Percentiles rank a stretch among this genome's conserved stretches.
These are phyloP conservation scores for Microglena sp. DNA, from an alignment of 139 green algal species.

Conservation along the genomic window DNA sequence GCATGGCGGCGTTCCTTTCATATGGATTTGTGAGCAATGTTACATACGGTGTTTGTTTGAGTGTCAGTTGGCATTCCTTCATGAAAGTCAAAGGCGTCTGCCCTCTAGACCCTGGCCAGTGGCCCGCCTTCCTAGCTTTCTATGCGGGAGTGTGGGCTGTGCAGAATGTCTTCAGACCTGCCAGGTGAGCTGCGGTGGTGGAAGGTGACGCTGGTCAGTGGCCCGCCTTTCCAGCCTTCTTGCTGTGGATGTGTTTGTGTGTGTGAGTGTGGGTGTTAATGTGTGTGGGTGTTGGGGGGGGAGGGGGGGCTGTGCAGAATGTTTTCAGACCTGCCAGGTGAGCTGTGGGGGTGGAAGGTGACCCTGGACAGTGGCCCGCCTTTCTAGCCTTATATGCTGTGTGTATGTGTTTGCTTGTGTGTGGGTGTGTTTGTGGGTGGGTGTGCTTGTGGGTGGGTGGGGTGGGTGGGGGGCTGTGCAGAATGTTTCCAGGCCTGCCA, in stretches of 20 bases:
- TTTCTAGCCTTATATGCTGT: conserved; percentile 11
- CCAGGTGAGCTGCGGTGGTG: conserved; percentile 2
- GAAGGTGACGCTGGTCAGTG: conserved; percentile 1
- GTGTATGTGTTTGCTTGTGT: no score
- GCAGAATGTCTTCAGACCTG: conserved; percentile 2
- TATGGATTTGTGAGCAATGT: conserved; percentile 8
- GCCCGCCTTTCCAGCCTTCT: conserved; percentile 8
- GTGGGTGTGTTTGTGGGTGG: no score
- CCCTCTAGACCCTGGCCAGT: background rate
- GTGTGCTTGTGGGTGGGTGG: no score
- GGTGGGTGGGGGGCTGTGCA: background rate
- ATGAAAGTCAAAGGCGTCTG: conserved; percentile 2
- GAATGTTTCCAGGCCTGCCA: background rate
- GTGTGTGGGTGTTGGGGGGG: no score
- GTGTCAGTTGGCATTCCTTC: background rate
- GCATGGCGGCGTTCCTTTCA: conserved; percentile 3
- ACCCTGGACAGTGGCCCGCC: conserved; percentile 1
- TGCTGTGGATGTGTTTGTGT: no score
- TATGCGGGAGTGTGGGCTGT: conserved; percentile 4
- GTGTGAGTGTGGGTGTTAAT: no score
- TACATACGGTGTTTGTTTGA: background rate
- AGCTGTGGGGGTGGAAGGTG: no score
- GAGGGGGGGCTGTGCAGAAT: conserved; percentile 1
- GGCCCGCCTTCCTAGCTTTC: conserved; percentile 8
- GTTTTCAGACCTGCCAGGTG: background rate